Base-by-base conservation (phyloP, 2,329 filamentous ascomycete genomes). In the Beauveria scarabaeidicola region DNA sequence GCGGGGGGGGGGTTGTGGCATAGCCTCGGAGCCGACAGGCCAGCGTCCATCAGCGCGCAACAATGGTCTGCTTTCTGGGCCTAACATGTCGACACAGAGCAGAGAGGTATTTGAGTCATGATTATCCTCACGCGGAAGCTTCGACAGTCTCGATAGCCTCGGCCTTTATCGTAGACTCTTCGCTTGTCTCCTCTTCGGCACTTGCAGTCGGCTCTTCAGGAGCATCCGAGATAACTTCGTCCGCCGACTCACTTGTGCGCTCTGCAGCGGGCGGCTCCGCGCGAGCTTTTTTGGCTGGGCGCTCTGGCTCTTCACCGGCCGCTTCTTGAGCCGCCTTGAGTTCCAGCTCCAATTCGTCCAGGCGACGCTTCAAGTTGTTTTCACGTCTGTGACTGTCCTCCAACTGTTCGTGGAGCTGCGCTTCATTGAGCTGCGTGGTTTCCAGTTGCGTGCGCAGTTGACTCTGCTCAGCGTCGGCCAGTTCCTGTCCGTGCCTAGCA, bases 361-460 rank as follows among this genome's bases (percentile, higher is more conserved):
- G 77, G 54, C 89, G 85, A 54, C 88, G 82, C 75, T 95, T 95
- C 41, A 96, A 79, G 60, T 87, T 88, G 61, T 91, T 89, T 72
- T 95, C 91, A 40, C 90, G 82, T 55, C 84, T 82, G 66, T 91
- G 87, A 51, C 87, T 85, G 55, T 93, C 89, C 36, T 95, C 89
- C 1, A 92, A 78, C 64, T 88, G 86, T 38, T 79, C 76, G 61
- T 81, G 80, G 51, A 89, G 72, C 50, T 78, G 76, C 3, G 68
- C 66, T 60, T 78, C 75, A 21, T 66, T 70, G 51, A 76, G 71
- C 50, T 70, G 69, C 41, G 74, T 72, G 5, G 74, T 72, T 8
- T 81, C 78, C 6, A 88, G 74, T 66, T 87, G 81, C 3, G 78
- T 73, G 27, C 81, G 79, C 63, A 88, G 74, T 54, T 83, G 78